These are phyloP conservation scores for Aspergillus sp. DNA, from an alignment of 2,329 filamentous ascomycete genomes.

Conservation along the genomic window DNA sequence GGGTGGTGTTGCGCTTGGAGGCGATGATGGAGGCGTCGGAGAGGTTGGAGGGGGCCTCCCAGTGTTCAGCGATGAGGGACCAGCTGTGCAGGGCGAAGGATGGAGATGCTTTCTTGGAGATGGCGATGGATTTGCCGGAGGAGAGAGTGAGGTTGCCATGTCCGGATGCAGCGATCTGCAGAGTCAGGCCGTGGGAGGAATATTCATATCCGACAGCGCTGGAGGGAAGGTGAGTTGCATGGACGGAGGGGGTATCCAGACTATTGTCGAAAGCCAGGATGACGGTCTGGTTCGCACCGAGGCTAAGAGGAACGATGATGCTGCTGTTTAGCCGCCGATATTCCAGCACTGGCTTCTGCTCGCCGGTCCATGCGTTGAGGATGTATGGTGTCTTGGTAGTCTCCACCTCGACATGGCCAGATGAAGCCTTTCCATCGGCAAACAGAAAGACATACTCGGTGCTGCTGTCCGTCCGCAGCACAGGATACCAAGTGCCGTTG, in stretches of 20 bases:
- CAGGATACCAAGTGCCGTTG: constrained; percentile 30
- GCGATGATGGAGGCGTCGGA: constrained; percentile 16
- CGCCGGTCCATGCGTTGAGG: constrained; percentile 42
- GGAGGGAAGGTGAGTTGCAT: constrained; percentile 2
- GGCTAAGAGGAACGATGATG: constrained; percentile 28
- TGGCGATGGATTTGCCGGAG: background rate
- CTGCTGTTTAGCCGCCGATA: constrained; percentile 22
- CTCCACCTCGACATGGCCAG: constrained; percentile 22
- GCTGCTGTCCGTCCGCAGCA: constrained; percentile 28
- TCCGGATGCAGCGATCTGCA: background rate
- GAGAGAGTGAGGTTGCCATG: constrained; percentile 1
- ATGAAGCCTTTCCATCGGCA: constrained; percentile 26
- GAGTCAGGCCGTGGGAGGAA: background rate
- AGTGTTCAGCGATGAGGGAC: constrained; percentile 35
- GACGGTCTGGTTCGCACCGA: constrained; percentile 36
- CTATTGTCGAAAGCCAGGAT: constrained; percentile 32
- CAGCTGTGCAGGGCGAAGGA: constrained; percentile 28
- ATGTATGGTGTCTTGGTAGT: constrained; percentile 29
- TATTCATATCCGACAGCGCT: constrained; percentile 1
- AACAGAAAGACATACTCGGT: constrained; percentile 38
- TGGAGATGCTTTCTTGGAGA: background rate
- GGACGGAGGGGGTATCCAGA: background rate
- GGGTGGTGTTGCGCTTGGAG: constrained; percentile 25
- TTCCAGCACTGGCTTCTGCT: constrained; percentile 22
- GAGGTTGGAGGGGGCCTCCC: constrained; percentile 32